A percentile compares a stretch with the other conserved stretches of the same genome.
Conservation (phyloP, 345 rosid species). For the Mangifera indica region DNA sequence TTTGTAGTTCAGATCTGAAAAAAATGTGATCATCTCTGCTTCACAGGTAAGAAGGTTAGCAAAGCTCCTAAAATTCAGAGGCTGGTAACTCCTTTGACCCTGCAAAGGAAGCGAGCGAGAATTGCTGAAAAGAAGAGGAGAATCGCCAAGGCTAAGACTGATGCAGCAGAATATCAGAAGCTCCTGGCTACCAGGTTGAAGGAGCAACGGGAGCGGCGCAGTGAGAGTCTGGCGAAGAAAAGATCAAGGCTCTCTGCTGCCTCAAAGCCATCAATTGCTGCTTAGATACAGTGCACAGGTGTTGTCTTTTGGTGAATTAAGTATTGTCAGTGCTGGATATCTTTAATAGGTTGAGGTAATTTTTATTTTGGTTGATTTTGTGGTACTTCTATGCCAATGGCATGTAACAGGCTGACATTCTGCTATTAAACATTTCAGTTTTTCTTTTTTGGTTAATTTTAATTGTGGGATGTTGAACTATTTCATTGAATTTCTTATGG, state of each 20-base stretch:
- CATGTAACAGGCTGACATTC: neutral
- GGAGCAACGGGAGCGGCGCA: slow-evolving; percentile 81
- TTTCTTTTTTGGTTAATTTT: neutral
- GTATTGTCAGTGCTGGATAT: neutral
- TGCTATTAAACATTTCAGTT: neutral
- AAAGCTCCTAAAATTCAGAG: slow-evolving; percentile 93
- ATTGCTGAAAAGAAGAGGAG: slow-evolving; percentile 84
- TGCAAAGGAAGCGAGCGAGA: slow-evolving; percentile 80
- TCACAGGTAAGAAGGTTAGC: slow-evolving; percentile 72
- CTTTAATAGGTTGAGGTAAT: slow-evolving; percentile 9
- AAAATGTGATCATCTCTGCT: neutral
- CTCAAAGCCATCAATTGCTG: slow-evolving; percentile 63
- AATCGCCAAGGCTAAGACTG: slow-evolving; percentile 80
- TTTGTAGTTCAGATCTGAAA: neutral
- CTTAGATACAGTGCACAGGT: slow-evolving; percentile 31
- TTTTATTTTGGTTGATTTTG: neutral
- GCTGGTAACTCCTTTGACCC: slow-evolving; percentile 76
- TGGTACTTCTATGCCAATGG: neutral
- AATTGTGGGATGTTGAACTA: slow-evolving; percentile 7
- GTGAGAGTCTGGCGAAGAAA: slow-evolving; percentile 89
- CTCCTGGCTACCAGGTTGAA: slow-evolving; percentile 81
- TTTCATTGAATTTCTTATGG: neutral
- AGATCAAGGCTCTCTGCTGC: slow-evolving; percentile 81
- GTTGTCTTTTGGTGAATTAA: slow-evolving; percentile 5
- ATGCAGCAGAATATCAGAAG: slow-evolving; percentile 86